Evolutionary conservation across 495 filamentous ascomycete species (phyloP), one percentile per base, ranked within the genome.

Genomic region (Podospora pseudoanserina): DNA sequence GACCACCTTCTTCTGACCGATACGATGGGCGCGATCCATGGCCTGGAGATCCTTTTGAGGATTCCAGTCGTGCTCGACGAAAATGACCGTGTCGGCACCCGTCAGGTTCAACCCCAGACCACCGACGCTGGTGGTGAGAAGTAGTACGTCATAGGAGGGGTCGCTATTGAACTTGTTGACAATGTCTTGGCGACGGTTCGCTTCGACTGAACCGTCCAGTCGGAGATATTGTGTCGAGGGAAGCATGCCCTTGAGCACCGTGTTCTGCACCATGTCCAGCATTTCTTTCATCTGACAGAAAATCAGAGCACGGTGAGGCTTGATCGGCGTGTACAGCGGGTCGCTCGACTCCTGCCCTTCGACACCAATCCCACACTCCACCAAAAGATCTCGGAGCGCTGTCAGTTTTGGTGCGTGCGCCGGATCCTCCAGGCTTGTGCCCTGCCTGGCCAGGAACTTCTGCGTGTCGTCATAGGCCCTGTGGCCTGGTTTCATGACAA

Each of bases 241-340:
- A 9, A 99, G 86, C 72, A 96, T 83, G 68, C 89, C 88, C 72
- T 90, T 90, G 18, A 99, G 80, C 5, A 99, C 95, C 60, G 93
- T 91, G 69, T 90, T 91, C 74, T 97, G 93, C 13, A 99, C 96
- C 83, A 98, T 97, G 76, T 98, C 96, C 20, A 98, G 83, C 96
- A 98, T 99, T 77, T 98, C 96, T 77, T 97, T 97, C 91, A 98
- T 96, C 75, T 99, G 95, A 73, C 94, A 99, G 84, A 99, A 99
- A 71, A 99, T 91, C 64, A 99, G 86, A 2, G 96, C 96, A 56
- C 95, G 91, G 71, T 99, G 95, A 4, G 93, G 95, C 70, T 92
- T 94, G 77, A 98, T 94, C 60, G 92, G 94, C 76, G 86, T 81
- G 72, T 84, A 84, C 18, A 84, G 78, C 5, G 82, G 82, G 65